phyloP scores from a whole-genome alignment of 2,329 filamentous ascomycete species.

The Fusarium pininemorale region DNA sequence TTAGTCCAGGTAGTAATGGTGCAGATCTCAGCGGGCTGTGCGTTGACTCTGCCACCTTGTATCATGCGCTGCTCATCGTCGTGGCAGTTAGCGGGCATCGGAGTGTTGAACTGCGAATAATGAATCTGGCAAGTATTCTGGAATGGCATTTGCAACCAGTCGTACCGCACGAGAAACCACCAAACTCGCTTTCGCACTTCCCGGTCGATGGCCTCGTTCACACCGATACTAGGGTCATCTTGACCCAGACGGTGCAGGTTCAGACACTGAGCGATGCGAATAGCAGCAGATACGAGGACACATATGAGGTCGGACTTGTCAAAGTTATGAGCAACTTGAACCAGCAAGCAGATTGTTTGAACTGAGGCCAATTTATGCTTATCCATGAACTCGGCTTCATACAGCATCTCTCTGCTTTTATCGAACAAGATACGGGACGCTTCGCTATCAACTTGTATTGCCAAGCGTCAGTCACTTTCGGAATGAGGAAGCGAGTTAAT shows the following conservation, averaged over 20 bases:
- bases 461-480: accelerated
- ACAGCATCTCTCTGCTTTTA: not conserved
- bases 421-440: not conserved
- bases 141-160: conserved; percentile 2
- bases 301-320: not conserved
- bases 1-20: not conserved
- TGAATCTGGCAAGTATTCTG: conserved; percentile 7
- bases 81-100: not conserved
- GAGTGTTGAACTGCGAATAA: not conserved
- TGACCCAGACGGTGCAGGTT: not conserved
- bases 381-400: not conserved
- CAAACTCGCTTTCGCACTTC: not conserved
- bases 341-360: not conserved
- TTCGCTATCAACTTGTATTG: accelerated
- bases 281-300: not conserved
- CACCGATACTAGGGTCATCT: accelerated
- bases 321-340: not conserved
- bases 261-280: not conserved
- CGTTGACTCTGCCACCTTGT: not conserved
- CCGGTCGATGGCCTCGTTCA: not conserved
- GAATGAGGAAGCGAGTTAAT: accelerated
- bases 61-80: not conserved
- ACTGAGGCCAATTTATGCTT: not conserved
- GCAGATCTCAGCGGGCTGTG: not conserved
- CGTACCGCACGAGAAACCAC: conserved; percentile 10